Percentiles rank a stretch among this genome's conserved stretches.
Evolutionary conservation across 2,329 filamentous ascomycete species (phyloP).

Genomic region (Fusarium agapanthi): DNA sequence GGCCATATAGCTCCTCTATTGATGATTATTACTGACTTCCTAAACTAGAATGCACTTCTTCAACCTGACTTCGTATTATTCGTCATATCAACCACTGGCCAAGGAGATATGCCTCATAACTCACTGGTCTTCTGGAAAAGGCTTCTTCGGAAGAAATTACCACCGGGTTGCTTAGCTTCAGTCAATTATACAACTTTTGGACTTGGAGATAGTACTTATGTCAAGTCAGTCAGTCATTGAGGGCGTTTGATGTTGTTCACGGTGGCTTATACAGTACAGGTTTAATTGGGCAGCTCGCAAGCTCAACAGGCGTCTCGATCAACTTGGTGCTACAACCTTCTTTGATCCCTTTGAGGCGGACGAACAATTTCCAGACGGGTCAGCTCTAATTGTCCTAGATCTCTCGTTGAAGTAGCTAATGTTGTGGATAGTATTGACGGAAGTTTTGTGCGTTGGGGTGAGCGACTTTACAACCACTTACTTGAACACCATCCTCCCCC

Average conservation of each 20-base stretch:
- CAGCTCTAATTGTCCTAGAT: constrained; percentile 42
- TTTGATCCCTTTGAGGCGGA: constrained; percentile 87
- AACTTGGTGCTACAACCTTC: constrained; percentile 82
- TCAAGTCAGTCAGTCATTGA: constrained; percentile 70
- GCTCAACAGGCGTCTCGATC: constrained; percentile 81
- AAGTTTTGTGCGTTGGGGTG: constrained; percentile 80
- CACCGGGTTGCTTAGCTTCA: constrained; percentile 71
- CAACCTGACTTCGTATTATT: constrained; percentile 73
- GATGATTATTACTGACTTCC: constrained; percentile 8
- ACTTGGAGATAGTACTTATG: constrained; percentile 92
- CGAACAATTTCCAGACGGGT: constrained; percentile 93
- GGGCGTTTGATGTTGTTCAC: neutral
- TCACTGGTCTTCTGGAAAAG: constrained; percentile 84
- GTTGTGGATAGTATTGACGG: constrained; percentile 74
- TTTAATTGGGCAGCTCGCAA: constrained; percentile 95
- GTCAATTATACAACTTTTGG: constrained; percentile 87
- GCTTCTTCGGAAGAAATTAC: constrained; percentile 80
- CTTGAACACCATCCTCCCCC: constrained; percentile 75
- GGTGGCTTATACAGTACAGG: constrained; percentile 52
- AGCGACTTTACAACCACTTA: constrained; percentile 72
- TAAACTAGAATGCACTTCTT: constrained; percentile 58
- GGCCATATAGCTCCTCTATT: constrained; percentile 45
- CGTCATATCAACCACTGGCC: constrained; percentile 89
- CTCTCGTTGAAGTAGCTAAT: neutral
- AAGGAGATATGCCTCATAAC: constrained; percentile 92